These are phyloP conservation scores for Russula ochroleuca DNA, from an alignment of 768 basidiomycete species.

Conservation along the genomic window DNA sequence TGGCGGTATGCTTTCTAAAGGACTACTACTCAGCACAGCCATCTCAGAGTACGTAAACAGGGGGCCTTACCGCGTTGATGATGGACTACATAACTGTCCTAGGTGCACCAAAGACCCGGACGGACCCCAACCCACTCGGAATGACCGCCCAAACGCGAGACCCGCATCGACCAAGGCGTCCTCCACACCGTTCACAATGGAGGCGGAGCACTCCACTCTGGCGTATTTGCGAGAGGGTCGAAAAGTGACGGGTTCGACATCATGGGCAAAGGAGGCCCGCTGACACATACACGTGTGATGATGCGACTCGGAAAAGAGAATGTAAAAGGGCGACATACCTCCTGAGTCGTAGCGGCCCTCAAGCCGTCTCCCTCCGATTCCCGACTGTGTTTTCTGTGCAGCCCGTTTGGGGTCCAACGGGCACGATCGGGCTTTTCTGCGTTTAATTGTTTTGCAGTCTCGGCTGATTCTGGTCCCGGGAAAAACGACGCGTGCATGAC, in stretches of 20 bases:
- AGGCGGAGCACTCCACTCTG: constrained; percentile 63
- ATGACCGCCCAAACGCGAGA: constrained; percentile 78
- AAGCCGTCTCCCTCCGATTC: constrained; percentile 72
- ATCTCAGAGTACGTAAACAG: not conserved
- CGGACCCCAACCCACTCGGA: constrained; percentile 88
- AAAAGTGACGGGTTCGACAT: constrained; percentile 60
- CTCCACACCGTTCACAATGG: constrained; percentile 61
- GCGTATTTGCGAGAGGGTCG: constrained; percentile 79
- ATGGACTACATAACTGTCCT: constrained; percentile 66
- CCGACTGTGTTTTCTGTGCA: constrained; percentile 69
- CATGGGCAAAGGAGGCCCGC: constrained; percentile 77
- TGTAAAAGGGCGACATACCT: constrained; percentile 42
- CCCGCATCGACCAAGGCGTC: constrained; percentile 74
- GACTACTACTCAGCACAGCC: constrained; percentile 5
- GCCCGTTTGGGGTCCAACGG: constrained; percentile 37
- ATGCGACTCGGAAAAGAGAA: constrained; percentile 14
- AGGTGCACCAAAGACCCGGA: constrained; percentile 70
- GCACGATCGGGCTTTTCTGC: constrained; percentile 21
- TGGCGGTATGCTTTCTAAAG: constrained; percentile 51
- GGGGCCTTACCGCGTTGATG: constrained; percentile 45
- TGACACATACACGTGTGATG: constrained; percentile 32
- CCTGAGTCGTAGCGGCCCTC: constrained; percentile 53
- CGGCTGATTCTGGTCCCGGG: constrained; percentile 68
- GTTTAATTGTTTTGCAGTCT: constrained; percentile 41
- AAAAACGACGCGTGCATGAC: constrained; percentile 93